phyloP scores from a whole-genome alignment of 768 basidiomycete species.

The Mycena epipterygia region DNA sequence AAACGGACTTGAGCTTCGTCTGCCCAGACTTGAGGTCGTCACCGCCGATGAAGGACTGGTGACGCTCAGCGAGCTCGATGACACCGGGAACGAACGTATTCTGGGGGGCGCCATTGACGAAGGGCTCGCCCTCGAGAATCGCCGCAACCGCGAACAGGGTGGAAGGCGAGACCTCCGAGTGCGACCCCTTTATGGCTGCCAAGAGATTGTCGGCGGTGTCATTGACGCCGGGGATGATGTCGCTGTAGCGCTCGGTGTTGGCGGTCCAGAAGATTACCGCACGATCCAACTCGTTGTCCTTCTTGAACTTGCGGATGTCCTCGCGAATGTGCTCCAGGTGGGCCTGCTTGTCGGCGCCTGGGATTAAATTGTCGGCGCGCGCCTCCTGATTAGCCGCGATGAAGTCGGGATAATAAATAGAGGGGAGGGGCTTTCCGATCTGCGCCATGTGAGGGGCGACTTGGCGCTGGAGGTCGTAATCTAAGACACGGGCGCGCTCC shows the following conservation, averaged over 20 bases:
- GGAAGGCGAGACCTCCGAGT: slow-evolving; percentile 96
- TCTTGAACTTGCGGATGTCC: slow-evolving; percentile 97
- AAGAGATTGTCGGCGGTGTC: slow-evolving; percentile 94
- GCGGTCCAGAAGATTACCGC: slow-evolving; percentile 98
- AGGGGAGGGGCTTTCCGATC: slow-evolving; percentile 88
- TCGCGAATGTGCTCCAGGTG: slow-evolving; percentile 93
- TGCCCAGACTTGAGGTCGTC: slow-evolving; percentile 99
- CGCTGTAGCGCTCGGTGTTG: slow-evolving; percentile 98
- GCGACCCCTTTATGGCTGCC: slow-evolving; percentile 83
- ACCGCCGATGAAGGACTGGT: slow-evolving; percentile 94
- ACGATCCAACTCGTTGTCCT: slow-evolving; percentile 84
- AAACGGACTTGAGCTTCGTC: slow-evolving; percentile 96
- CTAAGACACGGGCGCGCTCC: slow-evolving; percentile 92
- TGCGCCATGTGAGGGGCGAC: slow-evolving; percentile 88
- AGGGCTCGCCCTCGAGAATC: slow-evolving; percentile 95
- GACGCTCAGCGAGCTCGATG: slow-evolving; percentile 91
- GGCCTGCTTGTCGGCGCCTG: slow-evolving; percentile 87
- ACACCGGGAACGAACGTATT: slow-evolving; percentile 99
- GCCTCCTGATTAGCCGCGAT: slow-evolving; percentile 98
- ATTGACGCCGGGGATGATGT: slow-evolving; percentile 94
- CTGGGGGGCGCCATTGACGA: slow-evolving; percentile 98
- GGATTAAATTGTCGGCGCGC: slow-evolving; percentile 93
- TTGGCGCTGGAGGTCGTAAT: slow-evolving; percentile 97
- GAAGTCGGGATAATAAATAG: slow-evolving; percentile 97
- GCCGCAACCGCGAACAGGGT: slow-evolving; percentile 96